phyloP scores from a whole-genome alignment of 768 basidiomycete genomes.

The Pleurotus sapidus region DNA sequence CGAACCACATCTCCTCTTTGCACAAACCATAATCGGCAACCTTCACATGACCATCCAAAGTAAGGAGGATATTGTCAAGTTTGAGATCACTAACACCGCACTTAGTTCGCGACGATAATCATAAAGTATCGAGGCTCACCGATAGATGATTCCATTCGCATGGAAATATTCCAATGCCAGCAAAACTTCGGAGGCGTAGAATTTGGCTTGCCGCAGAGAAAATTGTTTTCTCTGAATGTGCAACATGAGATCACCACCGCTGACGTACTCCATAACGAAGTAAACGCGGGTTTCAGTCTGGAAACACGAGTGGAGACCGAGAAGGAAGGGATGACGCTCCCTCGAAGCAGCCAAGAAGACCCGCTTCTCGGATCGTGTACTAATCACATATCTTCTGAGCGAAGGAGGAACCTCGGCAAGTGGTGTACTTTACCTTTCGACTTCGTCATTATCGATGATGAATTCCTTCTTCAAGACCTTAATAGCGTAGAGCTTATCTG shows the following conservation, averaged over 20 bases:
- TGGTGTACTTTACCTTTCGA: conserved; percentile 74
- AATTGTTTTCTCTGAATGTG: conserved; percentile 99
- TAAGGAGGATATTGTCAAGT: conserved; percentile 95
- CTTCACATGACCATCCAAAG: conserved; percentile 96
- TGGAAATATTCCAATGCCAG: conserved; percentile 98
- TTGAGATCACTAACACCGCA: conserved; percentile 76
- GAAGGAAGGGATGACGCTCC: conserved; percentile 95
- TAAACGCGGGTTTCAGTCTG: conserved; percentile 99
- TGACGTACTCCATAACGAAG: conserved; percentile 99
- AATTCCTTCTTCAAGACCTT: conserved; percentile 99
- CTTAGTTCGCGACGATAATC: background rate
- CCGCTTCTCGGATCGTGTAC: conserved; percentile 98
- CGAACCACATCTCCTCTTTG: conserved; percentile 99
- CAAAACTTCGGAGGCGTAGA: conserved; percentile 96
- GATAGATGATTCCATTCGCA: conserved; percentile 97
- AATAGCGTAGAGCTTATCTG: conserved; percentile 90
- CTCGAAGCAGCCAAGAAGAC: conserved; percentile 97
- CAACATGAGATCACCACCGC: conserved; percentile 98
- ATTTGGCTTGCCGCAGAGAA: conserved; percentile 97
- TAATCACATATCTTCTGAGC: conserved; percentile 27
- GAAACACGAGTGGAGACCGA: conserved; percentile 97
- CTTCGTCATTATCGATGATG: conserved; percentile 99
- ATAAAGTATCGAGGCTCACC: conserved; percentile 44
- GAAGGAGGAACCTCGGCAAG: background rate
- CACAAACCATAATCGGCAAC: conserved; percentile 99